Conservation (phyloP, 73 alveolate genomes). For the Stentor roeselii region DNA sequence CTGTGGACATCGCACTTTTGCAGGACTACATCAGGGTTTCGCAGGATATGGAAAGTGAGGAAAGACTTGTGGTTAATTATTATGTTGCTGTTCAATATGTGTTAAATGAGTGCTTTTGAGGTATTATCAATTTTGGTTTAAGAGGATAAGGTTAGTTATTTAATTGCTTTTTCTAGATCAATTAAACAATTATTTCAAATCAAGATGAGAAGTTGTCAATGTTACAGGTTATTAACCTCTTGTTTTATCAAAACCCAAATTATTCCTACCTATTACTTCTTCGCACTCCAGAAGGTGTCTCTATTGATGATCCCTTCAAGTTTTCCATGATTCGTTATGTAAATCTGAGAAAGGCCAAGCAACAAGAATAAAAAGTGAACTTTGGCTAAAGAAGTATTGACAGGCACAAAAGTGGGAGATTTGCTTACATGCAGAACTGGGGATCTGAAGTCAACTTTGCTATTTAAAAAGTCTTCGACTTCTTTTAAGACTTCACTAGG, state of each 20-base stretch:
- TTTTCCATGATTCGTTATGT: slow-evolving; percentile 72
- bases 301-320: slow-evolving; percentile 68
- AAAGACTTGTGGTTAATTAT: background rate
- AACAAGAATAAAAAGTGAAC: slow-evolving; percentile 78
- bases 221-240: too few species aligned
- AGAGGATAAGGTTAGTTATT: too few species aligned
- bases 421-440: slow-evolving; percentile 45
- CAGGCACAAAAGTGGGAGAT: slow-evolving; percentile 65
- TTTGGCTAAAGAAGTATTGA: slow-evolving; percentile 65
- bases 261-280: too few species aligned
- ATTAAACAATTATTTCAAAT: too few species aligned
- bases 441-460: slow-evolving; percentile 61
- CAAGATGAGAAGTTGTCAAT: too few species aligned
- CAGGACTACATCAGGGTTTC: background rate
- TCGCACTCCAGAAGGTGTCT: too few species aligned
- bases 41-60: background rate
- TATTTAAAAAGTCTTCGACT: slow-evolving; percentile 37
- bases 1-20: background rate
- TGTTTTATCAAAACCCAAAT: too few species aligned
- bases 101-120: too few species aligned
- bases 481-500: too few species aligned
- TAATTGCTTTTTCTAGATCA: too few species aligned
- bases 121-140: too few species aligned
- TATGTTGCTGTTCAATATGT: background rate
- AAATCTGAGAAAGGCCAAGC: slow-evolving; percentile 66